These are phyloP conservation scores for Helicocarpus griseus DNA, from an alignment of 2,329 filamentous ascomycete species.

Conservation along the genomic window DNA sequence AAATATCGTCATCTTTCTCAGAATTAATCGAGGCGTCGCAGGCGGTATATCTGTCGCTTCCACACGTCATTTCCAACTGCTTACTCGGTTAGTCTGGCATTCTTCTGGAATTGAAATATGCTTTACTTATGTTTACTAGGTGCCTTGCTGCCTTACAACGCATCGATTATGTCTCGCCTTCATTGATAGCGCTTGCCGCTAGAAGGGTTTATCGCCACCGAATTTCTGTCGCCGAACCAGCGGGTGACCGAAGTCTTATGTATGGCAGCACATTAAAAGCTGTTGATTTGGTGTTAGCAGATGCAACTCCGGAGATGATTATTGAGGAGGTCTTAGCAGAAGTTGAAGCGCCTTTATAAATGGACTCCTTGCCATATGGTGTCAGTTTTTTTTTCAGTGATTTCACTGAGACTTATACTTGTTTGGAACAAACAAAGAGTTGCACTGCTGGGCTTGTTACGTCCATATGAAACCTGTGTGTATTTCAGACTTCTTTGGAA, in stretches of 20 bases:
- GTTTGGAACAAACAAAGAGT: no score
- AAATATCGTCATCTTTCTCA: constrained; percentile 78
- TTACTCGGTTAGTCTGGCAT: constrained; percentile 46
- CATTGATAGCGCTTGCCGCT: constrained; percentile 70
- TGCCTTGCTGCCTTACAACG: constrained; percentile 74
- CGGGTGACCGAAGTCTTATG: constrained; percentile 76
- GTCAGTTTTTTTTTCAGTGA: not conserved
- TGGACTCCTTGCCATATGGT: not conserved
- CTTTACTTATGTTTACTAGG: constrained; percentile 27
- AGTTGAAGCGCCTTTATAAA: constrained; percentile 47
- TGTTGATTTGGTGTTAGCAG: constrained; percentile 56
- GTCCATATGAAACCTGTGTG: no score
- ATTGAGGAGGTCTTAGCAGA: constrained; percentile 49
- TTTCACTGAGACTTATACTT: no score
- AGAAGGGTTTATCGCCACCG: constrained; percentile 84
- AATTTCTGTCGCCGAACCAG: constrained; percentile 57
- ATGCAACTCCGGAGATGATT: constrained; percentile 45
- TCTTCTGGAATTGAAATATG: not conserved
- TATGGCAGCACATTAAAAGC: constrained; percentile 76
- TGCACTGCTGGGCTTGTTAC: no score
- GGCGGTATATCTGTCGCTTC: constrained; percentile 68
- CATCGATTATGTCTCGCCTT: constrained; percentile 71
- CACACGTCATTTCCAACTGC: constrained; percentile 63
- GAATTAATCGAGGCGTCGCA: constrained; percentile 75
- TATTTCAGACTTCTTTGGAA: no score